Evolutionary conservation across 1,139 yeast genomes (phyloP).

Genomic region (Yamadazyma oceani): DNA sequence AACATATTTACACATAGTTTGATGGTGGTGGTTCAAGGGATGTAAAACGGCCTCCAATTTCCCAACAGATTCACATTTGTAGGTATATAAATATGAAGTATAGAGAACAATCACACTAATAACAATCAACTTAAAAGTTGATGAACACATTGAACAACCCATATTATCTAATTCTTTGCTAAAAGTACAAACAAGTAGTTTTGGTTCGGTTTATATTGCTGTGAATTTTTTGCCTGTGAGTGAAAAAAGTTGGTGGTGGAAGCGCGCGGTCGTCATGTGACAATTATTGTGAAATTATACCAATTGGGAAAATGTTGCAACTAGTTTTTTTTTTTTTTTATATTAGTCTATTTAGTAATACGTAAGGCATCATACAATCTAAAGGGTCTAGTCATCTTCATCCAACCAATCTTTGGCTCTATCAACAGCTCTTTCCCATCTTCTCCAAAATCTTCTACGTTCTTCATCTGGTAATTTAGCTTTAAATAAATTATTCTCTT

Average conservation of each 20-base stretch:
- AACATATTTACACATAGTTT: conserved; percentile 37
- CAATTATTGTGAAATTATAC: too few species aligned
- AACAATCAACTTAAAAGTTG: conserved; percentile 25
- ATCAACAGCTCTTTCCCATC: conserved; percentile 82
- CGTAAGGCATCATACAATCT: too few species aligned
- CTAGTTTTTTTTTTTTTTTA: too few species aligned
- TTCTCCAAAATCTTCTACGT: conserved; percentile 64
- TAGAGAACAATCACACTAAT: conserved; percentile 33
- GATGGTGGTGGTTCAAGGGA: conserved; percentile 40
- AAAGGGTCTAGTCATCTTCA: conserved; percentile 26
- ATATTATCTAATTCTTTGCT: background rate
- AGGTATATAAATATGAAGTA: conserved; percentile 38
- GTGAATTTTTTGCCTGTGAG: too few species aligned
- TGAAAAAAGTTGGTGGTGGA: too few species aligned
- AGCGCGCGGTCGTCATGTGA: too few species aligned
- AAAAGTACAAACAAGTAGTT: too few species aligned
- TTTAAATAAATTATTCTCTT: conserved; percentile 44
- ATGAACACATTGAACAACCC: conserved; percentile 2
- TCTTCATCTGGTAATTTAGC: conserved; percentile 61
- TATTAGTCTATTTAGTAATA: too few species aligned
- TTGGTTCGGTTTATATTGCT: too few species aligned
- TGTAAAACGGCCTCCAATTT: conserved; percentile 37
- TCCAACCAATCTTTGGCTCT: conserved; percentile 79
- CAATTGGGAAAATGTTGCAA: too few species aligned
- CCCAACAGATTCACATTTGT: conserved; percentile 41